Conservation (phyloP, 169 alveolate species). For the Cryptosporidium parvum region DNA sequence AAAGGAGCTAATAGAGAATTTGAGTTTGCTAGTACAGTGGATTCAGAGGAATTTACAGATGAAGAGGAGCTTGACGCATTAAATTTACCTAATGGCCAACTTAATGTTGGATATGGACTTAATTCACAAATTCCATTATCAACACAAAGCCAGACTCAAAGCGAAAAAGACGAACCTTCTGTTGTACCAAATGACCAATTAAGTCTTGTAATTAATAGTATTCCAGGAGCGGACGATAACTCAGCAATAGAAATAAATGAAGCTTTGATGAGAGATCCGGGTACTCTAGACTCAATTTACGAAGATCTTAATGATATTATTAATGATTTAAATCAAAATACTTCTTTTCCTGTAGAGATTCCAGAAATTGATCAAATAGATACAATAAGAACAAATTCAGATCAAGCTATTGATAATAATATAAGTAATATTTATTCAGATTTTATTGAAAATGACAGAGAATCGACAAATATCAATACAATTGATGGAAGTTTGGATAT, state of each 20-base stretch:
- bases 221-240: not conserved
- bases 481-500: not conserved
- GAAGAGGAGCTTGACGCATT: not conserved
- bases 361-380: not conserved
- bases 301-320: not conserved
- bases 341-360: not conserved
- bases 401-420: not conserved
- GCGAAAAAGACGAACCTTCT: not conserved
- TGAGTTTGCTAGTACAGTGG: slow-evolving; percentile 12
- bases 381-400: not conserved
- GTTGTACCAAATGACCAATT: not conserved
- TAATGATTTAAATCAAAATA: not conserved
- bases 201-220: too few relatives aligned
- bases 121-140: too few relatives aligned
- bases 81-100: not conserved
- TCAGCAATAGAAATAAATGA: not conserved
- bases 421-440: not conserved
- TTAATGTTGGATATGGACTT: not conserved
- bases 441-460: not conserved
- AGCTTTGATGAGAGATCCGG: not conserved
- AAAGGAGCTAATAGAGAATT: not conserved
- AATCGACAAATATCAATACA: not conserved
- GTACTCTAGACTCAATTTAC: not conserved
- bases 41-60: slow-evolving; percentile 8
- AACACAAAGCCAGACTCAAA: not conserved